Conservation (phyloP, 768 basidiomycete species). For the Boletellus ananiceps region DNA sequence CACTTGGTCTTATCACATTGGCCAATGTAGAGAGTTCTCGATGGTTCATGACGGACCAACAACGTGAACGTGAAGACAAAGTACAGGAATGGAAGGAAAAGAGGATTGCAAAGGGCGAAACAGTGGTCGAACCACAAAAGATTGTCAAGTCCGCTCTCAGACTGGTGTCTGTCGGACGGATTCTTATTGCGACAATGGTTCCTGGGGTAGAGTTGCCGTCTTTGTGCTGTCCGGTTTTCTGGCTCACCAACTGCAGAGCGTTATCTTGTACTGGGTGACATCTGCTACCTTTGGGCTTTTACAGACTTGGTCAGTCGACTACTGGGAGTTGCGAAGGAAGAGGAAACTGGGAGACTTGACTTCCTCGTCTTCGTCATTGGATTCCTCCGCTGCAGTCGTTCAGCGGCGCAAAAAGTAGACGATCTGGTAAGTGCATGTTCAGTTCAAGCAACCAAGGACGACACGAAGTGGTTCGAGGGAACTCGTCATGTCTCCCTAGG, state of each 20-base stretch:
- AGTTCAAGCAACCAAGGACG: constrained; percentile 49
- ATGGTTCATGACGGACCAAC: constrained; percentile 64
- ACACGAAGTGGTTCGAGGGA: constrained; percentile 72
- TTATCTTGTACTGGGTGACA: constrained; percentile 73
- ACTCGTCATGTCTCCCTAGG: constrained; percentile 35
- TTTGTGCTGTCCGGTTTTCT: constrained; percentile 17
- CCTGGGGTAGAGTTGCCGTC: constrained; percentile 51
- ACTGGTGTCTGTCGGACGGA: constrained; percentile 57
- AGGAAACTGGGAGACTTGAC: constrained; percentile 10
- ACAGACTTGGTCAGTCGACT: constrained; percentile 73
- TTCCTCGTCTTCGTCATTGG: background rate
- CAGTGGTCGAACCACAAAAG: constrained; percentile 43
- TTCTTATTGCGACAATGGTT: constrained; percentile 60
- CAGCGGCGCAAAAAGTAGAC: constrained; percentile 15
- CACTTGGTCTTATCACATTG: constrained; percentile 68
- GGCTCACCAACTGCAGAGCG: constrained; percentile 36
- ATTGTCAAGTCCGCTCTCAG: constrained; percentile 54
- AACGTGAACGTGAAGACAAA: constrained; percentile 45
- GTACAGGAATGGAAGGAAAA: constrained; percentile 46
- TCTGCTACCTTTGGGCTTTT: constrained; percentile 70
- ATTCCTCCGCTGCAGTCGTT: background rate
- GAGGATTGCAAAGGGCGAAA: constrained; percentile 39
- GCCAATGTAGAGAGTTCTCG: constrained; percentile 75
- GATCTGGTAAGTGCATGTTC: constrained; percentile 14
- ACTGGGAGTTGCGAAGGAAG: constrained; percentile 47